These are phyloP conservation scores for Mycena pura DNA, from an alignment of 768 basidiomycete genomes.

Conservation along the genomic window DNA sequence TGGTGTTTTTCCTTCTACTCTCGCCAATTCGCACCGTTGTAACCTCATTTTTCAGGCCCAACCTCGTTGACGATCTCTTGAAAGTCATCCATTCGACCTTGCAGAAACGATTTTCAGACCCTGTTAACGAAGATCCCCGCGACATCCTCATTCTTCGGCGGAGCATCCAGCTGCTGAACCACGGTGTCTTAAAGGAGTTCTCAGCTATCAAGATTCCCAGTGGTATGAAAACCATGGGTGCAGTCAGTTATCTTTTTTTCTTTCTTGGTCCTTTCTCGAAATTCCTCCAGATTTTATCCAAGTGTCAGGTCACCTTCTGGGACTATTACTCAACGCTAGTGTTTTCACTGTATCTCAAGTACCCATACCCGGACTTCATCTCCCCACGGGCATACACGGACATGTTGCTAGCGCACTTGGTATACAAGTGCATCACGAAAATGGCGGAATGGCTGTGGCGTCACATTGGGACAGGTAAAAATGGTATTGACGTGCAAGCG, in stretches of 20 bases:
- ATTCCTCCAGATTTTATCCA: conserved; percentile 55
- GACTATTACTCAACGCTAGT: conserved; percentile 64
- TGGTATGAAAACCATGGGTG: conserved; percentile 70
- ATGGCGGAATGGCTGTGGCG: conserved; percentile 78
- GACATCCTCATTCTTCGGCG: conserved; percentile 62
- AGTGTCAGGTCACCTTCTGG: conserved; percentile 61
- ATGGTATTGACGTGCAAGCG: conserved; percentile 51
- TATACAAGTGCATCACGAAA: conserved; percentile 78
- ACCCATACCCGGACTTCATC: conserved; percentile 48
- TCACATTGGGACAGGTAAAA: conserved; percentile 49
- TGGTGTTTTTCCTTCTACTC: too few relatives aligned
- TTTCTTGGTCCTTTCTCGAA: conserved; percentile 9
- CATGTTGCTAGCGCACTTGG: conserved; percentile 63
- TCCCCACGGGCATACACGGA: conserved; percentile 46
- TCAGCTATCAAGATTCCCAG: conserved; percentile 71
- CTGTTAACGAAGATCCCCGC: conserved; percentile 46
- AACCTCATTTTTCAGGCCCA: conserved; percentile 54
- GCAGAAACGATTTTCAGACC: conserved; percentile 51
- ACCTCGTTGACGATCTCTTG: conserved; percentile 62
- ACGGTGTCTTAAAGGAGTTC: conserved; percentile 72
- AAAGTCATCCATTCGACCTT: conserved; percentile 60
- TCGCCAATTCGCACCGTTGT: not conserved
- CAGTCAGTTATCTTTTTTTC: conserved; percentile 45
- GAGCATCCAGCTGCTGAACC: conserved; percentile 69
- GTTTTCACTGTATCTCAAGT: conserved; percentile 45